Evolutionary conservation across 352 stramenopile genomes (phyloP), one percentile per base, ranked within the genome.

Genomic region (Thalassiosira exigua): DNA sequence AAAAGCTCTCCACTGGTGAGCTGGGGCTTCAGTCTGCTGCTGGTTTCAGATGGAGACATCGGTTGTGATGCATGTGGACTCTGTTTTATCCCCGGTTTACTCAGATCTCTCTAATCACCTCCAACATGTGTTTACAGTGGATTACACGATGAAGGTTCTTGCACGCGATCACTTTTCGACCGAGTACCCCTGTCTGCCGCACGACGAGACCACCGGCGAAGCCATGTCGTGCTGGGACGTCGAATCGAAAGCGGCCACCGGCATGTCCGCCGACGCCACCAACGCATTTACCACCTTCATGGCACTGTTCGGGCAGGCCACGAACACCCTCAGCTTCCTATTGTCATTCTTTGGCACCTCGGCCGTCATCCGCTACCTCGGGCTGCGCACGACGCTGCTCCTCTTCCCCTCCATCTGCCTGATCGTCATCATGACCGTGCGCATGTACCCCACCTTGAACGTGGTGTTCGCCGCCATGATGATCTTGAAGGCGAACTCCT

Each of bases 401-500:
- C 79, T 96, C 14, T 96, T 96, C 78, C 93, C 93, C 17, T 89
- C 86, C 3, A 66, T 95, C 2, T 72, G 95, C 2, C 57, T 95
- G 2, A 12, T 93, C 7, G 84, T 90, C 5, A 70, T 92, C 46
- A 65, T 91, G 42, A 84, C 85, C 9, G 93, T 95, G 48, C 77
- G 88, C 9, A 80, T 83, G 7, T 82, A 92, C 32, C 82, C 85
- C 2, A 92, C 88, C 36, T 61, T 96, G 1, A 71, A 69, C 14
- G 85, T 95, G 14, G 59, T 96, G 1, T 95, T 96, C 69, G 69
- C 92, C 0, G 84, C 79, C 4, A 74, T 95, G 44, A 90, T 81
- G 36, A 39, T 95, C 0, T 84, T 94, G 22, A 96, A 96, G 74
- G 86, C 87, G 7, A 87, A 96, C 79, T 94, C 92, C 12, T 96